Percentiles rank a stretch among this genome's conserved stretches.
Evolutionary conservation across 2,329 filamentous ascomycete species (phyloP).

Genomic region (Didymella exigua): DNA sequence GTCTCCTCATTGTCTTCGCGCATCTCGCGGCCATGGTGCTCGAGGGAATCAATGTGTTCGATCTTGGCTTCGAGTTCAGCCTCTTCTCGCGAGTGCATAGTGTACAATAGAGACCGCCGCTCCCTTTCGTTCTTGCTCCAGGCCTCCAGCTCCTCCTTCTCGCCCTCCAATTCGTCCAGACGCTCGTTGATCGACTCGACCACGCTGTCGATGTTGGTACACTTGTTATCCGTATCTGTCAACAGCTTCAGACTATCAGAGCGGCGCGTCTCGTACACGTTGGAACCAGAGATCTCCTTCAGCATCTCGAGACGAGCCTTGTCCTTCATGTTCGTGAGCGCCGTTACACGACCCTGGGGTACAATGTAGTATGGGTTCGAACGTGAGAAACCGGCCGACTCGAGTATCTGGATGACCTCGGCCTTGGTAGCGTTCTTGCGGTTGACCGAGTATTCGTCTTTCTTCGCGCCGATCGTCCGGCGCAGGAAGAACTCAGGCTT

Average conservation of each 20-base stretch:
- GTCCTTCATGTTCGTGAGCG: conserved; percentile 98
- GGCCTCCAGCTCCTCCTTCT: conserved; percentile 91
- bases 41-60: conserved; percentile 79
- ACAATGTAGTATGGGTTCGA: conserved; percentile 99
- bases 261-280: conserved; percentile 92
- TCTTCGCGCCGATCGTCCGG: conserved; percentile 94
- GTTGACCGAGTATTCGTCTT: conserved; percentile 97
- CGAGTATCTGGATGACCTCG: conserved; percentile 93
- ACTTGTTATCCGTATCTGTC: conserved; percentile 93
- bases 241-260: conserved; percentile 95
- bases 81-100: conserved; percentile 89
- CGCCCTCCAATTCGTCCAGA: conserved; percentile 87
- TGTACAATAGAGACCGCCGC: conserved; percentile 89
- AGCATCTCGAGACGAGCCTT: conserved; percentile 84
- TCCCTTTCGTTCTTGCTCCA: conserved; percentile 97
- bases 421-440: conserved; percentile 94
- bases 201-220: conserved; percentile 90
- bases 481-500: conserved; percentile 89
- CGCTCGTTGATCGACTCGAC: conserved; percentile 91
- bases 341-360: conserved; percentile 92
- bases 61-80: conserved; percentile 76
- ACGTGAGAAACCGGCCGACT: conserved; percentile 93
- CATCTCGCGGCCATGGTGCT: conserved; percentile 81
- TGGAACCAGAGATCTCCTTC: conserved; percentile 97
- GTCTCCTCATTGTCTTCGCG: conserved; percentile 79